Conservation (phyloP, 257 asterid genomes). For the Handroanthus guayacan region DNA sequence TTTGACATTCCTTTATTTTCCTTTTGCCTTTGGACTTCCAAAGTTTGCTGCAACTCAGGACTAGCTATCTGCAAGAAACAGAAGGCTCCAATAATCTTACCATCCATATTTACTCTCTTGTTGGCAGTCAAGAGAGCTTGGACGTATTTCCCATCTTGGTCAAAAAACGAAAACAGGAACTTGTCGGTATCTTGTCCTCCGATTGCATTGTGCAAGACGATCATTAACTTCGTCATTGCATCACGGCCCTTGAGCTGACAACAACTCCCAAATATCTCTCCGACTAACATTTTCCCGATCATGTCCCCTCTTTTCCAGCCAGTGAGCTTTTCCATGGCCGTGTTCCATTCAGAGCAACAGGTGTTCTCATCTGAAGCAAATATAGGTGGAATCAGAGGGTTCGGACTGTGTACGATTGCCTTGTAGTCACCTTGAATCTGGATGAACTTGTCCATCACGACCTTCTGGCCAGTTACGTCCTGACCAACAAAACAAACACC, state of each 20-base stretch:
- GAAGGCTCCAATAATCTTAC: conserved; percentile 70
- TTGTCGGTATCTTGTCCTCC: conserved; percentile 80
- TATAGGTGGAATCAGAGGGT: conserved; percentile 87
- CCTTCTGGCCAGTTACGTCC: conserved; percentile 80
- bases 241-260: conserved; percentile 82
- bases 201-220: conserved; percentile 78
- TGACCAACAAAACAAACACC: conserved; percentile 91
- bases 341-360: conserved; percentile 88
- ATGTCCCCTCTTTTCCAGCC: conserved; percentile 77
- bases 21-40: conserved; percentile 60
- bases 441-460: conserved; percentile 84
- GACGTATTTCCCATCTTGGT: conserved; percentile 66
- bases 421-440: conserved; percentile 83
- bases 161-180: conserved; percentile 71
- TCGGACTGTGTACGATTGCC: conserved; percentile 82
- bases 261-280: conserved; percentile 79
- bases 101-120: conserved; percentile 71
- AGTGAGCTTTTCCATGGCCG: conserved; percentile 83
- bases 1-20: conserved; percentile 60
- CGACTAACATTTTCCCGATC: conserved; percentile 72
- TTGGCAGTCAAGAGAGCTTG: conserved; percentile 74
- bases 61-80: conserved; percentile 83
- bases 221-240: conserved; percentile 73
- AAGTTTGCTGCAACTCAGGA: conserved; percentile 68
- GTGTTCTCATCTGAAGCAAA: conserved; percentile 81